phyloP scores from a whole-genome alignment of 148 eudicot species.

The Rhododendron ferrugineum region DNA sequence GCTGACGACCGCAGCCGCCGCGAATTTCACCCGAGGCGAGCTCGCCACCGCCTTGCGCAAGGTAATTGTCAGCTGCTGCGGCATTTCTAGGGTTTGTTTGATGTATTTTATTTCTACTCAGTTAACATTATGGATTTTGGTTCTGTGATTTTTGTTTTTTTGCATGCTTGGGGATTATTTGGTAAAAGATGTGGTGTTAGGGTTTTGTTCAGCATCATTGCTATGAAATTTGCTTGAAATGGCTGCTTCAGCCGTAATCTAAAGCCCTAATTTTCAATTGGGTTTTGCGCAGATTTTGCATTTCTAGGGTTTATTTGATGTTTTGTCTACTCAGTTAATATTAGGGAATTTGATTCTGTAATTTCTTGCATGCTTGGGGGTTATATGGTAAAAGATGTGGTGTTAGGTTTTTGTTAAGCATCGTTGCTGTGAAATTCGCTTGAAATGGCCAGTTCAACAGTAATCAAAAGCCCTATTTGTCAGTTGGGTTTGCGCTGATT shows the following conservation, averaged over 20 bases:
- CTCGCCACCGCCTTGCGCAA: conserved; percentile 84
- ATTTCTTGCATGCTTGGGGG: background rate
- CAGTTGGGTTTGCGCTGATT: background rate
- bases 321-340: too few species aligned
- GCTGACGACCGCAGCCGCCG: conserved; percentile 76
- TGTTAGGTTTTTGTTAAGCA: background rate
- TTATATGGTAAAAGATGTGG: background rate
- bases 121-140: background rate
- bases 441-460: background rate
- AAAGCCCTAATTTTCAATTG: background rate
- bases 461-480: background rate
- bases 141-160: background rate
- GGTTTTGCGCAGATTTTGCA: background rate
- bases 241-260: background rate
- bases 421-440: background rate
- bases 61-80: conserved; percentile 27
- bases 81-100: background rate
- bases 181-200: background rate
- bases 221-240: background rate
- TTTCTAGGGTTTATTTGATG: background rate
- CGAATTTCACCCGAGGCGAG: conserved; percentile 85
- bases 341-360: background rate
- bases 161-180: background rate
- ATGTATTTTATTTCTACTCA: too few species aligned
- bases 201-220: background rate